Evolutionary conservation across 2,329 filamentous ascomycete species (phyloP), one percentile per base, ranked within the genome.

Genomic region (Huntiella bhutanensis): DNA sequence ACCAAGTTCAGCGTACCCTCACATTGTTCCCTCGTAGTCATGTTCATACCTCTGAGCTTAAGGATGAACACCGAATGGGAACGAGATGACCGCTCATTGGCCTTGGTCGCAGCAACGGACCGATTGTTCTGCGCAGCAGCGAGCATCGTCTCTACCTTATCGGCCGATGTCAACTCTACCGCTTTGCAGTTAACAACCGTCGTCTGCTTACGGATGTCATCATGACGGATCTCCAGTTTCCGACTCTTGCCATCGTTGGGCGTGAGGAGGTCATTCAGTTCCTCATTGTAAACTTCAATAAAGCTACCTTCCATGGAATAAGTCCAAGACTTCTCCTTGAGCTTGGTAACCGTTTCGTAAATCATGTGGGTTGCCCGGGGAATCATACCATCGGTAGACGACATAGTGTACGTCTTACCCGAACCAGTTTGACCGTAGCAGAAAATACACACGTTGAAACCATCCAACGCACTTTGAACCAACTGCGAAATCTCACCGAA

Each of bases 391-490:
- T 95, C 84, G 2, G 68, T 63, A 1, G 80, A 82, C 7, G 83
- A 92, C 91, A 98, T 98, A 3, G 91, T 96, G 58, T 80, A 83
- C 0, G 91, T 98, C 68, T 98, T 98, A 50, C 91, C 91, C 13
- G 87, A 91, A 3, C 91, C 91, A 0, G 91, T 98, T 61, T 98
- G 91, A 38, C 91, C 91, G 58, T 98, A 98, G 58, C 87, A 95
- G 64, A 98, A 94, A 52, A 98, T 96, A 62, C 88, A 96, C 44
- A 98, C 91, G 54, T 96, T 98, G 66, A 94, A 98, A 1, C 91
- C 91, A 57, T 98, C 91, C 35, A 98, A 70, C 0, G 92, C 91
- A 54, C 84, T 93, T 62, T 98, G 91, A 1, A 98, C 87, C 33
- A 98, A 73, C 59, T 98, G 91, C 48, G 85, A 92, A 58, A 96